phyloP scores from a whole-genome alignment of 1,284 basidiomycete genomes.

The Marasmius oreades region DNA sequence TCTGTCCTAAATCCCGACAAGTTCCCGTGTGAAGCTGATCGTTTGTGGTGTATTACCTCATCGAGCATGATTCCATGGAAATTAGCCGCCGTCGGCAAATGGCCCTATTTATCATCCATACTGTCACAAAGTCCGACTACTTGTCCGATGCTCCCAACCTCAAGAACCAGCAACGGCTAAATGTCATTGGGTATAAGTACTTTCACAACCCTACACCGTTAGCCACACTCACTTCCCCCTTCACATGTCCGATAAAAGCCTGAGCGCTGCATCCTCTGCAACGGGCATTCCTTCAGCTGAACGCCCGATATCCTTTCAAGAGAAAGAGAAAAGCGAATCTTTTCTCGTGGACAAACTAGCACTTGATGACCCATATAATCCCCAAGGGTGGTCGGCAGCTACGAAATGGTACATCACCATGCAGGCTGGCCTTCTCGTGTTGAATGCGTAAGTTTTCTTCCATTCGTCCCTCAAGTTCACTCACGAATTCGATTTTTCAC shows the following conservation, averaged over 20 bases:
- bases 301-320: no score
- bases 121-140: background rate
- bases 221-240: background rate
- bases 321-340: constrained; percentile 22
- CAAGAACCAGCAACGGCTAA: background rate
- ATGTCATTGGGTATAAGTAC: background rate
- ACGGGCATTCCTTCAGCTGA: no score
- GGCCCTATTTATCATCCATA: no score
- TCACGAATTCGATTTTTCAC: constrained; percentile 5
- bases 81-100: background rate
- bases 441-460: constrained; percentile 49
- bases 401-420: constrained; percentile 51
- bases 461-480: constrained; percentile 11
- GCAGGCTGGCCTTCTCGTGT: constrained; percentile 57
- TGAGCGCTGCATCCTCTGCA: background rate
- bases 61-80: no score
- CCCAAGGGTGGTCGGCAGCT: constrained; percentile 36
- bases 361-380: constrained; percentile 31
- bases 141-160: background rate
- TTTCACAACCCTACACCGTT: no score
- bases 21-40: no score
- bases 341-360: constrained; percentile 31
- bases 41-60: no score
- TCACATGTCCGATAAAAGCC: background rate
- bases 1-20: no score